Evolutionary conservation across 371 early-diverging fungal genomes (phyloP).

Genomic region (Lichtheimia corymbifera): DNA sequence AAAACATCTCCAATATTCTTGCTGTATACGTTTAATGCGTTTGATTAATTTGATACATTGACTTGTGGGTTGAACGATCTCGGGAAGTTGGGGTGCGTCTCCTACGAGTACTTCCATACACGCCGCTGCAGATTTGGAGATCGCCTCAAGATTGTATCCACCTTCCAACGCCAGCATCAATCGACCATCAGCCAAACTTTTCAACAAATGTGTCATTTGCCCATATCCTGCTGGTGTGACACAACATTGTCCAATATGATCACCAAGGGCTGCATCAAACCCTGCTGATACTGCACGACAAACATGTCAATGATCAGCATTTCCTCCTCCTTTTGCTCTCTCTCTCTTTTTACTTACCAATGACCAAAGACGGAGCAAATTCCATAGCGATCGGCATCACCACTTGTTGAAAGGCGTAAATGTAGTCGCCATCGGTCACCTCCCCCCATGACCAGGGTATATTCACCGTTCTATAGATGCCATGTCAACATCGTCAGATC

Average conservation of each 20-base stretch:
- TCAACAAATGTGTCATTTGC: constrained; percentile 85
- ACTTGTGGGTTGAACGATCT: constrained; percentile 31
- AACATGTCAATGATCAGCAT: background rate
- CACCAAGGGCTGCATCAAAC: constrained; percentile 88
- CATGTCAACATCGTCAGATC: background rate
- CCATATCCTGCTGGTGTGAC: constrained; percentile 86
- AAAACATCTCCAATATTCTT: constrained; percentile 50
- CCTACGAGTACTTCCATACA: constrained; percentile 78
- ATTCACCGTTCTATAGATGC: constrained; percentile 85
- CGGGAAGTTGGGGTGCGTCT: constrained; percentile 45
- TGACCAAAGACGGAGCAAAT: constrained; percentile 82
- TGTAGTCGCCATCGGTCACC: constrained; percentile 85
- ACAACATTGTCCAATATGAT: constrained; percentile 81
- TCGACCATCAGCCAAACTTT: constrained; percentile 67
- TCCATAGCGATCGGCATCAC: constrained; percentile 83
- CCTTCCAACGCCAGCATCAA: constrained; percentile 81
- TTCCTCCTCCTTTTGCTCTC: background rate
- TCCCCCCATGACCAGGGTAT: constrained; percentile 80
- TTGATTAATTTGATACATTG: constrained; percentile 49
- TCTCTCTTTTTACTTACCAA: constrained; percentile 46
- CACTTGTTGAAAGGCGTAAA: constrained; percentile 76
- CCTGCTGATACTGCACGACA: constrained; percentile 73
- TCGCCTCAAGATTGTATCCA: constrained; percentile 80
- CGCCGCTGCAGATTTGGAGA: constrained; percentile 75
- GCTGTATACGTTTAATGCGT: constrained; percentile 46